Evolutionary conservation across 225 moss, liverwort and hornwort species (phyloP).

Genomic region (Rhytidiadelphus loreus): DNA sequence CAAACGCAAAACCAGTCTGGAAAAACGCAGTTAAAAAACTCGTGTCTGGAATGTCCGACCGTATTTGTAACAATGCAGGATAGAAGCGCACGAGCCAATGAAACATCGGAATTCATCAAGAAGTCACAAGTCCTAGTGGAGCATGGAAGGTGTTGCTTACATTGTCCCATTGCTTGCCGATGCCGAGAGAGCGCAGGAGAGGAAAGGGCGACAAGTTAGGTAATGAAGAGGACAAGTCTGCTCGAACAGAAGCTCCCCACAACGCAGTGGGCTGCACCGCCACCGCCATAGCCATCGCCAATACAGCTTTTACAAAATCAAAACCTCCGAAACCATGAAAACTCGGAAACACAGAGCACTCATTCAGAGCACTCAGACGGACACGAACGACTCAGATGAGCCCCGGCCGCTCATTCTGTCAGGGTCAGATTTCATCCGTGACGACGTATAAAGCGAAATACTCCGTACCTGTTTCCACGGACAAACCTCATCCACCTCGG

Average conservation of each 20-base stretch:
- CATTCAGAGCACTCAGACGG: no score
- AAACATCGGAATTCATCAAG: neutral
- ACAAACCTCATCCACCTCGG: neutral
- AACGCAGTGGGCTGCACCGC: constrained; percentile 7
- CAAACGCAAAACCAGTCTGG: neutral
- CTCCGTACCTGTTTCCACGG: neutral
- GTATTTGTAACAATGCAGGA: neutral
- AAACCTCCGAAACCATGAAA: neutral
- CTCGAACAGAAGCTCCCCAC: constrained; percentile 2
- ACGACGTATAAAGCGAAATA: constrained; percentile 10
- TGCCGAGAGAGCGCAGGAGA: constrained; percentile 46
- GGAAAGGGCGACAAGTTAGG: constrained; percentile 23
- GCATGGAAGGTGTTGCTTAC: neutral
- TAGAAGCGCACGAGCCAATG: neutral
- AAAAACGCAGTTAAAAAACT: neutral
- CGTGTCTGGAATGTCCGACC: neutral
- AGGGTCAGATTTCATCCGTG: neutral
- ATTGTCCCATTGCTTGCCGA: constrained; percentile 35
- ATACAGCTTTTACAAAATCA: neutral
- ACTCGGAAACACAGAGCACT: neutral
- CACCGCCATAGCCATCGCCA: constrained; percentile 16
- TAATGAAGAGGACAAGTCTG: constrained; percentile 27
- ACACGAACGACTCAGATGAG: neutral
- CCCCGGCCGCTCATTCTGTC: neutral
- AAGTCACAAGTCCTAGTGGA: neutral